phyloP scores from a whole-genome alignment of 768 basidiomycete genomes.

The Pisolithus albus region DNA sequence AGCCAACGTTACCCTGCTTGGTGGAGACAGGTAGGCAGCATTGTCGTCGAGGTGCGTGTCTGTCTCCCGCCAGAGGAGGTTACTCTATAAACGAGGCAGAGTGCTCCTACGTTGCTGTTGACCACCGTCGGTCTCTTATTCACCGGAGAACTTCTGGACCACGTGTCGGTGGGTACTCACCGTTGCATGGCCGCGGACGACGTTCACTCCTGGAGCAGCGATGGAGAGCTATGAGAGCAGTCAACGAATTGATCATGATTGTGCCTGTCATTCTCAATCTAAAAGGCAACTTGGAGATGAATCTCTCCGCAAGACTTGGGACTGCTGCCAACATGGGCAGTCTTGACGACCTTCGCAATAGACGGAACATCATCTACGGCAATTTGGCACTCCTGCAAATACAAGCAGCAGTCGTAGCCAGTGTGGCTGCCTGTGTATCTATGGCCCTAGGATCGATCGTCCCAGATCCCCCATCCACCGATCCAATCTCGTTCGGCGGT shows the following conservation, averaged over 20 bases:
- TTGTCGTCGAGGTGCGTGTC: conserved; percentile 62
- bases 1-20: conserved; percentile 11
- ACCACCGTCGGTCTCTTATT: conserved; percentile 80
- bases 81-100: conserved; percentile 39
- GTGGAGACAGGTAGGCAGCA: conserved; percentile 54
- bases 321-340: conserved; percentile 93
- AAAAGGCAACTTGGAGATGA: conserved; percentile 99
- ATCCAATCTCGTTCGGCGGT: conserved; percentile 5
- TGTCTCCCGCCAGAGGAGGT: background rate
- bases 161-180: conserved; percentile 64
- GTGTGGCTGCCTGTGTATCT: conserved; percentile 73
- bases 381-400: conserved; percentile 87
- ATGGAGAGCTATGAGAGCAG: conserved; percentile 83
- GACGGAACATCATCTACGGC: conserved; percentile 65
- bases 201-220: conserved; percentile 37
- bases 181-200: conserved; percentile 3
- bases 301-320: conserved; percentile 89
- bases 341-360: conserved; percentile 62
- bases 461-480: conserved; percentile 26
- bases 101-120: conserved; percentile 79
- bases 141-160: conserved; percentile 85
- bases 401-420: conserved; percentile 86
- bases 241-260: conserved; percentile 95
- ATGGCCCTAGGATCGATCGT: conserved; percentile 65
- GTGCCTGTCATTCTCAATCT: conserved; percentile 91